Base-by-base conservation (phyloP, 1,284 basidiomycete species). In the Malassezia pachydermatis region DNA sequence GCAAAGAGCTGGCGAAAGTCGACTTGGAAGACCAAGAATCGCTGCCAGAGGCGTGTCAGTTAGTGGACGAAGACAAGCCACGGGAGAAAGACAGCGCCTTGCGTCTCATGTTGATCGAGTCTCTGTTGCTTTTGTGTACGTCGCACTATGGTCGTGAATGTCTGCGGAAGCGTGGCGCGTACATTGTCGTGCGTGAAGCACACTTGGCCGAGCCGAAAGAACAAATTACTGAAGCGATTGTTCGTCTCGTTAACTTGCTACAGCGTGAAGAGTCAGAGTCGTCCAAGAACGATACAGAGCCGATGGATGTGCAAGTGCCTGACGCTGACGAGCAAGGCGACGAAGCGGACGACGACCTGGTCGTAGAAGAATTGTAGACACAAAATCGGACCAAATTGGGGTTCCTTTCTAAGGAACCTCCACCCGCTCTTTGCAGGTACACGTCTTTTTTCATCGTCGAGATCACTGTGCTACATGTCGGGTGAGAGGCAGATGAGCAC, bases 71-170 rank as follows among this genome's bases (percentile, higher is more conserved):
- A 0, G 82, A 81, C 16, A 96, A 96, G 74, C 80, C 76, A 54
- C 81, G 90, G 32, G 92, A 99, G 69, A 72, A 77, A 4, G 90
- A 98, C 65, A 65, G 80, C 0, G 80, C 79, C 1, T 77, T 96
- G 33, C 81, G 94, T 0, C 76, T 88, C 41, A 88, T 83, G 50
- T 84, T 88, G 59, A 76, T 96, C 11, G 94, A 98, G 73, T 85
- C 86, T 0, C 76, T 99, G 11, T 78, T 96, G 0, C 75, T 99
- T 29, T 77, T 98, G 0, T 88, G 86, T 58, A 88, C 89, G 3
- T 89, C 85, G 0, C 80, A 83, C 30, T 86, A 84, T 76, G 89
- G 88, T 1, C 79, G 92, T 22, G 83, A 92, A 55, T 80, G 81
- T 50, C 75, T 90, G 54, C 78, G 94, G 25, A 75, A 76, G 14